Evolutionary conservation across 345 rosid species (phyloP), one percentile per base, ranked within the genome.

Genomic region (Hevea brasiliensis): DNA sequence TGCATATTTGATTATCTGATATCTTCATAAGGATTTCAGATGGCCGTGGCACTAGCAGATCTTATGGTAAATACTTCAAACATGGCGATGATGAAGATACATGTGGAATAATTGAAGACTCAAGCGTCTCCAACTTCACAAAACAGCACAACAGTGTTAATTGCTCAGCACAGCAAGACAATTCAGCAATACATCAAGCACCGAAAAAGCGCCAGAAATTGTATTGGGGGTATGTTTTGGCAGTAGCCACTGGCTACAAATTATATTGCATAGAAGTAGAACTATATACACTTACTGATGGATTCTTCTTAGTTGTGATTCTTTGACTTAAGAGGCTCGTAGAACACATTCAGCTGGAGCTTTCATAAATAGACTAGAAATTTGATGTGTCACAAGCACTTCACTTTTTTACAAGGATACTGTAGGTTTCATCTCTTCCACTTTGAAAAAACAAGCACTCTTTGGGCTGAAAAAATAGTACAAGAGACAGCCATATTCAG

Each of bases 201-300:
- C 70, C 81, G n/a, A 86, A 67, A 77, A 84, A 74, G 80, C 86
- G 78, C 64, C 88, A 84, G 65, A 89, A 90, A 68, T 80, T 90
- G 71, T 83, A 78, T 50, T 90, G 96, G 96, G 96, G 93, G 93
- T 90, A 80, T 60, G 81, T 45, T 62, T 45, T 44, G 8, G 32
- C 26, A 24, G 24, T 54, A 20, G 42, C 54, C 37, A 7, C 10
- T 53, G 11, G 55, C 64, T 70, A 15, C 1, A 32, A 3, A 14
- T 67, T 60, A 2, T 51, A 6, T 9, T 41, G 9, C 65, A 24
- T 10, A 8, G 2, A 29, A 42, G 12, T 26, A 14, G 17, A 5
- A 53, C 17, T 41, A 32, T 10, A 48, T 58, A 15, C 20, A 17
- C 55, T 55, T 14, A 11, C 24, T 42, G 8, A 26, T 65, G 24